Evolutionary conservation across 192 early-diverging fungal genomes (phyloP).

Genomic region (Umbelopsis sp.): DNA sequence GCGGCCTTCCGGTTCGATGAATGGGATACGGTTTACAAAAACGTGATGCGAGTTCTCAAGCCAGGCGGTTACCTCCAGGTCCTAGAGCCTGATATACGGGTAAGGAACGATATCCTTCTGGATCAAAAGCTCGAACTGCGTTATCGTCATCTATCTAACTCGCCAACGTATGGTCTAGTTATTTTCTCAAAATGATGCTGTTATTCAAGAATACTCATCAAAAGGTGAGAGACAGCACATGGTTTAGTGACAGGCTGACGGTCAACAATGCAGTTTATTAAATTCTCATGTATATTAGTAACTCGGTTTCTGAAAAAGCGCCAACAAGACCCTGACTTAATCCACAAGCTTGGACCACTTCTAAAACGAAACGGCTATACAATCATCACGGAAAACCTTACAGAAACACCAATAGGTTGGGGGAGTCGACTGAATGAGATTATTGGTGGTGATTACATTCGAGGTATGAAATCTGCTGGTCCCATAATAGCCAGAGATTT

Average conservation of each 20-base stretch:
- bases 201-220: background rate
- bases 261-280: no score
- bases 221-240: background rate
- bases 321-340: background rate
- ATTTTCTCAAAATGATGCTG: background rate
- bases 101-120: background rate
- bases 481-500: background rate
- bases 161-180: background rate
- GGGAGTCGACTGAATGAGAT: background rate
- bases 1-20: constrained; percentile 19
- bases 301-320: background rate
- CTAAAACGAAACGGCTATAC: background rate
- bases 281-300: background rate
- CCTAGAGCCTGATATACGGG: constrained; percentile 28
- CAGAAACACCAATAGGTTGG: background rate
- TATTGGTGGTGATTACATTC: background rate
- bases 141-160: background rate
- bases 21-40: constrained; percentile 18
- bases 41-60: constrained; percentile 33
- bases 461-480: constrained; percentile 4
- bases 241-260: no score
- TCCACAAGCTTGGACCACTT: background rate
- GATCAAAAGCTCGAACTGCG: background rate
- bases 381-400: background rate
- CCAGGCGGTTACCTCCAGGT: constrained; percentile 40